Evolutionary conservation across 2,329 filamentous ascomycete species (phyloP).

Genomic region (Colletotrichum brevisporum): DNA sequence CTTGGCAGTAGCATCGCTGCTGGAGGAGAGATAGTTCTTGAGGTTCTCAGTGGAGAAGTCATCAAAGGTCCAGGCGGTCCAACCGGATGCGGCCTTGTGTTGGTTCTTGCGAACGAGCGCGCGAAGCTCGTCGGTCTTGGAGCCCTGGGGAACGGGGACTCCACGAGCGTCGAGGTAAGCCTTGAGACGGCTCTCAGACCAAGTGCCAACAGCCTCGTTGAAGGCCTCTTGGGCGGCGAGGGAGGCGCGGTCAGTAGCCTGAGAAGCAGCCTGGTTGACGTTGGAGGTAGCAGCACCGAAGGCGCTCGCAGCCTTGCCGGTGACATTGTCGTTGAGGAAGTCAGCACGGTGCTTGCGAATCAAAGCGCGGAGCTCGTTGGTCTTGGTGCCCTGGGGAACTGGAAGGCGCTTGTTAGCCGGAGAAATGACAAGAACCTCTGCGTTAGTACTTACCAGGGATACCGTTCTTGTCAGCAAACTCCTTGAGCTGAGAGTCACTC

Average conservation of each 20-base stretch:
- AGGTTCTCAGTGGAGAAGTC: constrained; percentile 81
- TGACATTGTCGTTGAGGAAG: constrained; percentile 76
- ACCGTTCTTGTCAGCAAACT: constrained; percentile 91
- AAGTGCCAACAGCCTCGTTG: constrained; percentile 70
- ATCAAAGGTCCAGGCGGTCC: constrained; percentile 84
- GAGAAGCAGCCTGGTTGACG: constrained; percentile 82
- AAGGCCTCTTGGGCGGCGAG: constrained; percentile 77
- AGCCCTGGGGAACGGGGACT: constrained; percentile 79
- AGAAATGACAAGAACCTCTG: accelerated
- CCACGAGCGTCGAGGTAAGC: constrained; percentile 83
- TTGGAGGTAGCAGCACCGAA: constrained; percentile 81
- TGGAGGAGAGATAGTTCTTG: constrained; percentile 67
- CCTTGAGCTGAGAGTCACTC: constrained; percentile 91
- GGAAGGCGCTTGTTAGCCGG: constrained; percentile 46
- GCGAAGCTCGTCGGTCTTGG: constrained; percentile 80
- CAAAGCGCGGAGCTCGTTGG: constrained; percentile 90
- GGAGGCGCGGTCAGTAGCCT: constrained; percentile 79
- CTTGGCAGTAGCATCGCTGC: constrained; percentile 69
- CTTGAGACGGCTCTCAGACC: constrained; percentile 85
- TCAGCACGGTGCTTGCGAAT: constrained; percentile 88
- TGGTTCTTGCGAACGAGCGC: constrained; percentile 81
- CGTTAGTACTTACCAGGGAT: constrained; percentile 63
- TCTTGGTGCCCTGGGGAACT: constrained; percentile 92
- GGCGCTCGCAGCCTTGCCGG: constrained; percentile 69
- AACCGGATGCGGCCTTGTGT: constrained; percentile 78